Evolutionary conservation across 2,329 filamentous ascomycete genomes (phyloP).

Genomic region (Diplocarpon mali): DNA sequence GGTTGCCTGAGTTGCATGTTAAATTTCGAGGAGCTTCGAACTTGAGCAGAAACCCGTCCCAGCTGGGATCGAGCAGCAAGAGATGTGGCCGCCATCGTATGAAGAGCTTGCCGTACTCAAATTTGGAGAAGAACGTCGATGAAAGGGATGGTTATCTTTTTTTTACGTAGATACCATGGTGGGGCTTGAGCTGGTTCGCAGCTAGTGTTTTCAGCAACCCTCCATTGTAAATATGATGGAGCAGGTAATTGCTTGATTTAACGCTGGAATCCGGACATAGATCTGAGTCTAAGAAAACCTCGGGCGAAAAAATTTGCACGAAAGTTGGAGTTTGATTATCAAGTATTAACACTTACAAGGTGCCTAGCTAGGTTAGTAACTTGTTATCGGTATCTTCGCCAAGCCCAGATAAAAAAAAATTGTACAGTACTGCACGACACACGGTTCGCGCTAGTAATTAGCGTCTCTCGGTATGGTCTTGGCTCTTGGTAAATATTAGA

Average conservation of each 20-base stretch:
- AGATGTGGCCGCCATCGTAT: conserved; percentile 20
- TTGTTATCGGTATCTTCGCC: no score
- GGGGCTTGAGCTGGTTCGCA: conserved; percentile 17
- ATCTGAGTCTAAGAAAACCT: no score
- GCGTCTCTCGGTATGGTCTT: no score
- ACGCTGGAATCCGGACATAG: no score
- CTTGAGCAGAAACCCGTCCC: conserved; percentile 14
- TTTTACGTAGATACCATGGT: conserved; percentile 6
- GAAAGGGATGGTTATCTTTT: conserved; percentile 2
- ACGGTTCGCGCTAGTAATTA: no score
- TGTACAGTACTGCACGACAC: no score
- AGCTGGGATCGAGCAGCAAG: conserved; percentile 19
- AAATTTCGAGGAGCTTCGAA: conserved; percentile 10
- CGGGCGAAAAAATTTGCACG: no score
- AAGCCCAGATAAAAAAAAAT: no score
- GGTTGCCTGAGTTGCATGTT: conserved; percentile 14
- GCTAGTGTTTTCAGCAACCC: conserved; percentile 7
- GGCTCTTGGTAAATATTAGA: conserved; percentile 1
- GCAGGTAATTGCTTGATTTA: not conserved
- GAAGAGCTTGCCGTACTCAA: conserved; percentile 1
- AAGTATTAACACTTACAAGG: no score
- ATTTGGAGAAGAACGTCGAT: conserved; percentile 11
- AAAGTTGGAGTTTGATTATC: no score
- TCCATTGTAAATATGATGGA: conserved; percentile 6
- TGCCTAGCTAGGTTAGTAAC: no score